These are phyloP conservation scores for Mucor circinelloides DNA, from an alignment of 371 early-diverging fungal genomes.

Conservation along the genomic window DNA sequence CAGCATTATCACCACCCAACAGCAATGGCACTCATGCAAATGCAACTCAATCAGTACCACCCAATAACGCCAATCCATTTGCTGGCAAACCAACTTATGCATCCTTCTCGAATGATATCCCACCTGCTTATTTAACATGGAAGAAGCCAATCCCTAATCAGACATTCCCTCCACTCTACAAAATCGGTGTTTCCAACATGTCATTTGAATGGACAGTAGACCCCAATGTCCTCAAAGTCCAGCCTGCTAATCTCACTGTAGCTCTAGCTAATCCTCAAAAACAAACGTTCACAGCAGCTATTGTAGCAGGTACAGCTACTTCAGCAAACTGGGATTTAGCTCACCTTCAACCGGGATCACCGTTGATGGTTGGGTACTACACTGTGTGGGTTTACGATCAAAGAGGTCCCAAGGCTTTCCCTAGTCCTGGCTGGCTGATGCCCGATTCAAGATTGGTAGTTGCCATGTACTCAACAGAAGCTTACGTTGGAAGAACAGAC, in stretches of 20 bases:
- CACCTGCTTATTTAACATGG: constrained; percentile 51
- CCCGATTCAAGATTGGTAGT: constrained; percentile 45
- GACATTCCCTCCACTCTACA: constrained; percentile 45
- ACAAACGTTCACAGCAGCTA: constrained; percentile 40
- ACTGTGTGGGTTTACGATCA: constrained; percentile 53
- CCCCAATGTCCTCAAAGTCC: constrained; percentile 39
- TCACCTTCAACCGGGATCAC: constrained; percentile 28
- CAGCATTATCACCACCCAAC: constrained; percentile 12
- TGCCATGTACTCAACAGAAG: constrained; percentile 51
- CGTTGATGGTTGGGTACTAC: constrained; percentile 52
- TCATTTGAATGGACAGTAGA: constrained; percentile 50
- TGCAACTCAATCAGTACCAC: constrained; percentile 29
- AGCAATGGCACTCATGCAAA: constrained; percentile 29
- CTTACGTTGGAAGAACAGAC: constrained; percentile 47
- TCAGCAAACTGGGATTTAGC: constrained; percentile 49
- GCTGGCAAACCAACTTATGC: constrained; percentile 44
- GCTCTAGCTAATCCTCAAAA: constrained; percentile 50
- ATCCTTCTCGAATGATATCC: constrained; percentile 39
- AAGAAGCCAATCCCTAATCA: constrained; percentile 53
- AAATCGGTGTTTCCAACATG: constrained; percentile 47
- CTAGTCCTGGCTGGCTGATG: constrained; percentile 52
- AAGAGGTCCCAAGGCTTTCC: constrained; percentile 47
- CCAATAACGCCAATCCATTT: constrained; percentile 36
- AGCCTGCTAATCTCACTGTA: constrained; percentile 44
- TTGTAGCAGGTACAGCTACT: constrained; percentile 47